Percentiles rank a stretch among this genome's conserved stretches.
These are phyloP conservation scores for Ascochyta viciae-villosae DNA, from an alignment of 2,329 filamentous ascomycete species.

Conservation along the genomic window DNA sequence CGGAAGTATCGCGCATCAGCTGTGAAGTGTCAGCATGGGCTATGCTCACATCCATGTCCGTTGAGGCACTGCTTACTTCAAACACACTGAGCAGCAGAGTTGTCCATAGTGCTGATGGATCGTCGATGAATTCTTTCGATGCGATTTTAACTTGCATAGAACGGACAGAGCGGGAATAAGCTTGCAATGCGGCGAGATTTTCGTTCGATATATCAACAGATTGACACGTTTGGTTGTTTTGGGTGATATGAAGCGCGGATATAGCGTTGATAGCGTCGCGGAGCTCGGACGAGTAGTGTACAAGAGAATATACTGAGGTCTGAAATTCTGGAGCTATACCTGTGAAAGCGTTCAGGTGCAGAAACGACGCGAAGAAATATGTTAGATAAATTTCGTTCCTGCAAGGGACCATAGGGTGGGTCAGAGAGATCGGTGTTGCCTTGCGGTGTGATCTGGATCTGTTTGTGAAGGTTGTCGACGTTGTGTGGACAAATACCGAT, in stretches of 20 bases:
- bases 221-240: neutral
- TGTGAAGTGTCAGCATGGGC: conserved; percentile 3
- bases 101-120: conserved; percentile 33
- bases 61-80: conserved; percentile 21
- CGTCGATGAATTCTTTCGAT: conserved; percentile 14
- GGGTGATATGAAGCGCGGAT: conserved; percentile 19
- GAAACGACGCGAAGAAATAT: conserved; percentile 34
- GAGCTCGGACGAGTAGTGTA: conserved; percentile 23
- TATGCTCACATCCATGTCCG: no score
- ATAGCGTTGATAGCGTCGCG: conserved; percentile 32
- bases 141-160: conserved; percentile 22
- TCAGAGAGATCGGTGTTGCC: neutral
- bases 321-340: conserved; percentile 11
- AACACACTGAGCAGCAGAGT: conserved; percentile 37
- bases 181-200: conserved; percentile 19
- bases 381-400: conserved; percentile 16
- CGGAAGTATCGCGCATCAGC: conserved; percentile 38
- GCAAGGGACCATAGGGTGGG: neutral
- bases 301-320: conserved; percentile 20
- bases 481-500: conserved; percentile 26
- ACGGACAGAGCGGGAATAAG: conserved; percentile 28
- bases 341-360: conserved; percentile 31
- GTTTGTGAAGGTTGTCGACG: neutral
- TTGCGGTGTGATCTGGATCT: neutral
- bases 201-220: neutral